These are phyloP conservation scores for Colletotrichum cordylinicola DNA, from an alignment of 2,329 filamentous ascomycete genomes.

Conservation along the genomic window DNA sequence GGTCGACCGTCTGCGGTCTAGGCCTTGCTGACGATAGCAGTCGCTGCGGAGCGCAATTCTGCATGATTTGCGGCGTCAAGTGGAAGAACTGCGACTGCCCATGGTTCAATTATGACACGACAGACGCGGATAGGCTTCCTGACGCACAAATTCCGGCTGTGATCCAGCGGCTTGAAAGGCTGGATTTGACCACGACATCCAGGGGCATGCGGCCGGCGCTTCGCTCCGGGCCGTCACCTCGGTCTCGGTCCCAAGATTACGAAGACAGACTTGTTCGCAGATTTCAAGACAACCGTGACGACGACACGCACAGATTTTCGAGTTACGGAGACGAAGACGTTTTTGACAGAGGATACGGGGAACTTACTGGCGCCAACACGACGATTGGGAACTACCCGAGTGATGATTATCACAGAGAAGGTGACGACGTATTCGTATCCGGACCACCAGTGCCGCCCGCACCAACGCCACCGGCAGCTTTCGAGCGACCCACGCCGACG, in stretches of 20 bases:
- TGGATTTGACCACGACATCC: conserved; percentile 6
- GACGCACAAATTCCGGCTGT: conserved; percentile 56
- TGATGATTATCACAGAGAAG: conserved; percentile 57
- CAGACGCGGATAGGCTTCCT: conserved; percentile 59
- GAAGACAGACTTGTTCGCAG: conserved; percentile 52
- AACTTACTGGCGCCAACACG: conserved; percentile 53
- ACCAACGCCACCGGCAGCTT: conserved; percentile 33
- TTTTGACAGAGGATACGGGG: conserved; percentile 38
- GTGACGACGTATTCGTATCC: conserved; percentile 33
- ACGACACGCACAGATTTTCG: conserved; percentile 43
- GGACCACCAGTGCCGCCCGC: conserved; percentile 33
- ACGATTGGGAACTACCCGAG: conserved; percentile 65
- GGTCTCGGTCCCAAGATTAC: conserved; percentile 37
- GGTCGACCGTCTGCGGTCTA: background rate
- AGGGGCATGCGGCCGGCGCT: conserved; percentile 16
- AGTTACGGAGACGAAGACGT: conserved; percentile 39
- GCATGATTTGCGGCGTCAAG: conserved; percentile 81
- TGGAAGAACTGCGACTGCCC: conserved; percentile 88
- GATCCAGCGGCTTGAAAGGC: conserved; percentile 24
- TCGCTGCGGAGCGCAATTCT: conserved; percentile 84
- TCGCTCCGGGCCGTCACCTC: conserved; percentile 10
- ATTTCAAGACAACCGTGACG: conserved; percentile 53
- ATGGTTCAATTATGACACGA: conserved; percentile 72
- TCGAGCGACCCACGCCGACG: conserved; percentile 38
- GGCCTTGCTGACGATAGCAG: conserved; percentile 40